Evolutionary conservation across 805 yeast species (phyloP).

Genomic region (Wickerhamiella alocasiicola): DNA sequence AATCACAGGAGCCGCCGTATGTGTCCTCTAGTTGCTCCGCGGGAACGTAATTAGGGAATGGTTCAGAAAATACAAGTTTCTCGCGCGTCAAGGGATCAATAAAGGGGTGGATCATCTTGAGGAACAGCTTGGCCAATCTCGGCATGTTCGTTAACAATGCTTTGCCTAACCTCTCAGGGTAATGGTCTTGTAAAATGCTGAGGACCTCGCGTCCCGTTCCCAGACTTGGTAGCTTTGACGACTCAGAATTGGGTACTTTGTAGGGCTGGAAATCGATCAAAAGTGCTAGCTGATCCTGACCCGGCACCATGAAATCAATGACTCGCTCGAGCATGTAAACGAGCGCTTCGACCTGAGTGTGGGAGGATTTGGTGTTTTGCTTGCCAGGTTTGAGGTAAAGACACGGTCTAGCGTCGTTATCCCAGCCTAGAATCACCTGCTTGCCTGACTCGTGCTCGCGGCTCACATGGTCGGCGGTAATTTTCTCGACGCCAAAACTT

Average conservation of each 20-base stretch:
- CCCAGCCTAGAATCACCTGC: slow-evolving; percentile 82
- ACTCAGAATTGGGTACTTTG: slow-evolving; percentile 35
- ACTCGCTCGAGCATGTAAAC: slow-evolving; percentile 88
- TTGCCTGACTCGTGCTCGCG: slow-evolving; percentile 85
- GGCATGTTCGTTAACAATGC: slow-evolving; percentile 90
- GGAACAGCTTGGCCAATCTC: slow-evolving; percentile 83
- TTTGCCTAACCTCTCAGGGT: slow-evolving; percentile 92
- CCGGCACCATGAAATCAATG: slow-evolving; percentile 89
- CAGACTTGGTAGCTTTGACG: slow-evolving; percentile 75
- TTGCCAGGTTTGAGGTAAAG: slow-evolving; percentile 86
- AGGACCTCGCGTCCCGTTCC: slow-evolving; percentile 83
- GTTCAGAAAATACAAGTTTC: slow-evolving; percentile 83
- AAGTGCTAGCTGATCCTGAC: slow-evolving; percentile 87
- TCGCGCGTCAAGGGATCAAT: slow-evolving; percentile 93
- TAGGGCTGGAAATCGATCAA: slow-evolving; percentile 85
- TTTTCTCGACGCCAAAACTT: slow-evolving; percentile 58
- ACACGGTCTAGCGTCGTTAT: slow-evolving; percentile 83
- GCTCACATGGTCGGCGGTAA: slow-evolving; percentile 28
- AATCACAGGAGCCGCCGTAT: slow-evolving; percentile 78
- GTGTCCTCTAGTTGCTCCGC: slow-evolving; percentile 65
- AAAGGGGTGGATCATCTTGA: slow-evolving; percentile 85
- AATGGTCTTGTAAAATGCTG: slow-evolving; percentile 88
- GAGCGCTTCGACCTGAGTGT: slow-evolving; percentile 88
- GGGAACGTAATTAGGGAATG: slow-evolving; percentile 75
- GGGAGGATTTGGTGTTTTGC: slow-evolving; percentile 85